phyloP scores from a whole-genome alignment of 2,329 filamentous ascomycete species.

The Beauveria brongniartii region DNA sequence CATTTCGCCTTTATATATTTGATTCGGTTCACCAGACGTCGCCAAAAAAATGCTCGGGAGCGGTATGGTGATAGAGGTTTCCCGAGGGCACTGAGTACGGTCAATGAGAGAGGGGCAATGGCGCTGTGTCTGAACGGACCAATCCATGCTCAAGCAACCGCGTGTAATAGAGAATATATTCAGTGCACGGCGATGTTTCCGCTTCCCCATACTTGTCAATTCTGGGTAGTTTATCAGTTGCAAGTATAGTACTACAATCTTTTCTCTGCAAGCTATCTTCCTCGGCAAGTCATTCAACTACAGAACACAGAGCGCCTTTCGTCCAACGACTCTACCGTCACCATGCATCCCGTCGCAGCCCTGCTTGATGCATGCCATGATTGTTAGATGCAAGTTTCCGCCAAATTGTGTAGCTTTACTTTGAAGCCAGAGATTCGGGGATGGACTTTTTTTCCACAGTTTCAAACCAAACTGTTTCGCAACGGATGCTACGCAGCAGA shows the following conservation, averaged over 20 bases:
- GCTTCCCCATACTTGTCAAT: too few species aligned
- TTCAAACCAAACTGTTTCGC: not conserved
- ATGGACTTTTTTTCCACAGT: not conserved
- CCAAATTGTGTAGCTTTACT: not conserved
- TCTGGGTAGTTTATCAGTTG: not conserved
- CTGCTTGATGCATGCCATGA: not conserved
- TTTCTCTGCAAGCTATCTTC: too few species aligned
- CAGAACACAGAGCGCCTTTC: too few species aligned
- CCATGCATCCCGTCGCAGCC: not conserved
- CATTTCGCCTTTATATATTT: not conserved
- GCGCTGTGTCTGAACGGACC: not conserved
- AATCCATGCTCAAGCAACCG: not conserved
- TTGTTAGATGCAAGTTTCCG: not conserved
- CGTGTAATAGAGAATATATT: too few species aligned
- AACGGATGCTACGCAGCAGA: not conserved
- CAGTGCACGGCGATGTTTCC: too few species aligned
- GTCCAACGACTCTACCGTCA: not conserved
- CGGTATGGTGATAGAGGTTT: not conserved
- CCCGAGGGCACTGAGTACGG: not conserved
- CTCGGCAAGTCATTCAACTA: too few species aligned
- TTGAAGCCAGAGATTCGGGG: not conserved
- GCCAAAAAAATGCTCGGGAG: too few species aligned
- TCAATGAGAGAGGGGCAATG: not conserved
- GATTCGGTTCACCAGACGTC: not conserved
- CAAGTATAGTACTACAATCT: not conserved